A percentile compares a stretch with the other conserved stretches of the same genome.
These are phyloP conservation scores for Phytopythium vexans DNA, from an alignment of 352 stramenopile species.

Conservation along the genomic window DNA sequence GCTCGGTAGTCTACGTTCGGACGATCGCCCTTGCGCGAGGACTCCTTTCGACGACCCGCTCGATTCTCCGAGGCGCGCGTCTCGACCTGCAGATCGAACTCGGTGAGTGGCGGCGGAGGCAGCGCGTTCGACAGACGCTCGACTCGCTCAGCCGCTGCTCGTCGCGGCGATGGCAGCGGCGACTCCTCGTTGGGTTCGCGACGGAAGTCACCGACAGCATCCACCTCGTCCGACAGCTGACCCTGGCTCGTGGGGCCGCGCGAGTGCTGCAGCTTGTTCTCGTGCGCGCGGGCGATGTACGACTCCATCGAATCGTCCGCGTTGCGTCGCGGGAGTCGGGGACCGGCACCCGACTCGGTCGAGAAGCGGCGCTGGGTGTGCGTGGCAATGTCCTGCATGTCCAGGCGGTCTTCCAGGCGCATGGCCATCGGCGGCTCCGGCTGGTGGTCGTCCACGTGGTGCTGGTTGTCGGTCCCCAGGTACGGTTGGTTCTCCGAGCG, in stretches of 20 bases:
- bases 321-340: not conserved
- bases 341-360: conserved; percentile 4
- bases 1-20: conserved; percentile 5
- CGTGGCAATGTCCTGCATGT: conserved; percentile 16
- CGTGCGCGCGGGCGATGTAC: conserved; percentile 8
- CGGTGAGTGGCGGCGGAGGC: conserved; percentile 4
- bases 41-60: not conserved
- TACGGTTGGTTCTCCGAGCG: too few relatives aligned
- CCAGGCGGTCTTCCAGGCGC: conserved; percentile 11
- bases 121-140: not conserved
- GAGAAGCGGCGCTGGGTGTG: conserved; percentile 22
- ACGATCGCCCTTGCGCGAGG: conserved; percentile 9
- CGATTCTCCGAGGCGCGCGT: conserved; percentile 3
- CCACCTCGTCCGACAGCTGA: conserved; percentile 10
- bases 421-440: conserved; percentile 7
- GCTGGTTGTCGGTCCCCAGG: too few relatives aligned
- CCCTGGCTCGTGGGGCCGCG: not conserved
- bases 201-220: conserved; percentile 23
- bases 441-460: conserved; percentile 1
- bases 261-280: not conserved
- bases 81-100: conserved; percentile 30
- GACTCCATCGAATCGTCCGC: conserved; percentile 13
- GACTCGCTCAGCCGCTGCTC: not conserved
- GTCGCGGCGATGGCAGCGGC: not conserved
- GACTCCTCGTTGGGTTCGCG: conserved; percentile 11